Evolutionary conservation across 2,329 filamentous ascomycete genomes (phyloP).

Genomic region (Aureobasidium musti): DNA sequence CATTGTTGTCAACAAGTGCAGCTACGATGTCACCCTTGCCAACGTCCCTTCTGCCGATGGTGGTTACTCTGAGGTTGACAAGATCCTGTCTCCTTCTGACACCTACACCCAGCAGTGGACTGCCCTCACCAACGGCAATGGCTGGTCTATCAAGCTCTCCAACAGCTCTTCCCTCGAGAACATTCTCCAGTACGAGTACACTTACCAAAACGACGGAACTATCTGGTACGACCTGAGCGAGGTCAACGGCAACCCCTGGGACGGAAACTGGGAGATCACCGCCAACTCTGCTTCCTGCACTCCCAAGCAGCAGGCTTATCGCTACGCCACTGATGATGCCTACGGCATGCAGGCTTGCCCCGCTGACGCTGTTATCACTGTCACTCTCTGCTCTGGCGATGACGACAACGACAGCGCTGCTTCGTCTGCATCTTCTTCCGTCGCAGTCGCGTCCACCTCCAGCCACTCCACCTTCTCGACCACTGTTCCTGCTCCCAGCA

Average conservation of each 20-base stretch:
- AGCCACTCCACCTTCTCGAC: slow-evolving; percentile 31
- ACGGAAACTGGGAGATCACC: slow-evolving; percentile 43
- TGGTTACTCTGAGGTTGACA: slow-evolving; percentile 35
- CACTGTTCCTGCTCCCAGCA: slow-evolving; percentile 26
- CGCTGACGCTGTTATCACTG: slow-evolving; percentile 40
- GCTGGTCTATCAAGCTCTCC: slow-evolving; percentile 47
- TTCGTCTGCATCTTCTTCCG: slow-evolving; percentile 30
- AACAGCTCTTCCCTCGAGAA: slow-evolving; percentile 36
- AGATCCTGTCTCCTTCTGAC: slow-evolving; percentile 35
- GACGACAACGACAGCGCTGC: slow-evolving; percentile 28
- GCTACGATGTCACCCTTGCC: slow-evolving; percentile 39
- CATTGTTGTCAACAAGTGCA: slow-evolving; percentile 40
- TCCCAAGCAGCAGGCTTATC: slow-evolving; percentile 43
- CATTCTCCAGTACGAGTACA: slow-evolving; percentile 46
- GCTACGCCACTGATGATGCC: slow-evolving; percentile 44
- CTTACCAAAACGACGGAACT: slow-evolving; percentile 41
- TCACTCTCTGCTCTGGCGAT: slow-evolving; percentile 42
- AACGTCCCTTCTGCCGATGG: slow-evolving; percentile 38
- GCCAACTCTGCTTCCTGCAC: slow-evolving; percentile 35
- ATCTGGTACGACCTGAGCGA: slow-evolving; percentile 46
- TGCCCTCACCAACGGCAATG: slow-evolving; percentile 39
- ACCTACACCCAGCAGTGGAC: slow-evolving; percentile 41
- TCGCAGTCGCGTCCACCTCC: slow-evolving; percentile 25
- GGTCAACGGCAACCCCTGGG: slow-evolving; percentile 45
- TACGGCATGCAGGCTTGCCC: slow-evolving; percentile 44